phyloP scores from a whole-genome alignment of 805 yeast genomes.

The Starmerella geochares region DNA sequence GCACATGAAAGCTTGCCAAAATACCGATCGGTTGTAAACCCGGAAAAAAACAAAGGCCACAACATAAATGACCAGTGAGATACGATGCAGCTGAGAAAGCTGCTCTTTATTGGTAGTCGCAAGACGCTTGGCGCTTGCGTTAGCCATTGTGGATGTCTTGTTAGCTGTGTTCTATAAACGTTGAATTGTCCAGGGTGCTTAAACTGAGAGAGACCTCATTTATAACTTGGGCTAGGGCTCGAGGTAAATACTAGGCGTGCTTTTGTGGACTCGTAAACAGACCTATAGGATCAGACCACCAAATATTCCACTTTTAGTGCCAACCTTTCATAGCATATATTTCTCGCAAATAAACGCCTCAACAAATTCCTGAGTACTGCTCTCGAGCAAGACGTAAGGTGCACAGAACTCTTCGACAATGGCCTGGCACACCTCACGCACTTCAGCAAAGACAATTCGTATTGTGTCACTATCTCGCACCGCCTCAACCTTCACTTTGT shows the following conservation, averaged over 20 bases:
- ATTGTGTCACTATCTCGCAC: not conserved
- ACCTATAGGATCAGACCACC: too few species aligned
- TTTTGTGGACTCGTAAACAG: too few species aligned
- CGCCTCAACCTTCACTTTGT: not conserved
- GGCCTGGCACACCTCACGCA: conserved; percentile 17
- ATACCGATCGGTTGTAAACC: conserved; percentile 39
- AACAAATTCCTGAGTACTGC: conserved; percentile 5
- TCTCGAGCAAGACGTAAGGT: not conserved
- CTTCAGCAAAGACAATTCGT: conserved; percentile 10
- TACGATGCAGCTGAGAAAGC: conserved; percentile 30
- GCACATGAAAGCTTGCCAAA: conserved; percentile 38
- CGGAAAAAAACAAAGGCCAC: conserved; percentile 35
- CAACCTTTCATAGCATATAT: not conserved
- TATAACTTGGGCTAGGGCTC: too few species aligned
- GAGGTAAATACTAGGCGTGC: too few species aligned
- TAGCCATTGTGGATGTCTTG: conserved; percentile 39
- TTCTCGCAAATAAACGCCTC: conserved; percentile 8
- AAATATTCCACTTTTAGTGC: too few species aligned
- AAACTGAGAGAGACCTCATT: too few species aligned
- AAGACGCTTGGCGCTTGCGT: conserved; percentile 37
- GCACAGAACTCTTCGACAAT: conserved; percentile 19
- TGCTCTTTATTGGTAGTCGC: conserved; percentile 32
- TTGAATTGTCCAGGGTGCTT: too few species aligned
- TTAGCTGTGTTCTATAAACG: too few species aligned
- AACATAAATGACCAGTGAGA: conserved; percentile 35